These are phyloP conservation scores for Xylaria sp. DNA, from an alignment of 2,329 filamentous ascomycete species.

Conservation along the genomic window DNA sequence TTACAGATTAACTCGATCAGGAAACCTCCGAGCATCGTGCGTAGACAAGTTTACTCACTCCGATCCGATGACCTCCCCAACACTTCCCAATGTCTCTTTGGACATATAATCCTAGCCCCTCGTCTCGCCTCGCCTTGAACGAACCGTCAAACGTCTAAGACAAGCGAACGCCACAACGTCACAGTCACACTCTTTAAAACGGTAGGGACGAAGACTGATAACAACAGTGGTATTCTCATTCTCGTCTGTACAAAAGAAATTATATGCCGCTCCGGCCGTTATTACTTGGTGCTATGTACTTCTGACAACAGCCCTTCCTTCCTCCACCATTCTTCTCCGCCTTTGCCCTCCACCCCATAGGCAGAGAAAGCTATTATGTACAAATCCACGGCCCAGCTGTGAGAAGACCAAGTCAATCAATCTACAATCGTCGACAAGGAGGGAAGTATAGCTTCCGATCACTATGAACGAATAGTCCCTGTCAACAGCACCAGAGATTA, in stretches of 20 bases:
- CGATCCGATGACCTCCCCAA: not conserved
- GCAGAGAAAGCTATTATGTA: conserved; percentile 30
- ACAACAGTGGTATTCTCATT: conserved; percentile 22
- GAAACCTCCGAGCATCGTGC: not conserved
- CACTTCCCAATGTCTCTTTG: too few relatives aligned
- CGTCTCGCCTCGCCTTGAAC: not conserved
- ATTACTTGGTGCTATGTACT: conserved; percentile 41
- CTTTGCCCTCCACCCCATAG: conserved; percentile 21
- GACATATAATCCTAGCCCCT: too few relatives aligned
- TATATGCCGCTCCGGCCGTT: conserved; percentile 44
- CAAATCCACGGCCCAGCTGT: conserved; percentile 23
- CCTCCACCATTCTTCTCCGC: conserved; percentile 1
- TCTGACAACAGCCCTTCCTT: conserved; percentile 6
- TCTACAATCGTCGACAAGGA: conserved; percentile 24
- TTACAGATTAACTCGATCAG: not conserved
- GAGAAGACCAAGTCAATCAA: conserved; percentile 25
- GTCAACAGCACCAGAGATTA: conserved; percentile 10
- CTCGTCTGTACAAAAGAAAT: conserved; percentile 44
- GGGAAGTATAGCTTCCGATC: conserved; percentile 8
- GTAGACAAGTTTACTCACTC: not conserved
- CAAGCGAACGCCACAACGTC: not conserved
- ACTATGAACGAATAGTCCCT: conserved; percentile 6
- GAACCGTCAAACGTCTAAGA: not conserved
- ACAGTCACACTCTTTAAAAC: not conserved
- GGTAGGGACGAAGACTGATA: not conserved